Conservation (phyloP, 495 filamentous ascomycete species). For the Glarea lozoyensis region DNA sequence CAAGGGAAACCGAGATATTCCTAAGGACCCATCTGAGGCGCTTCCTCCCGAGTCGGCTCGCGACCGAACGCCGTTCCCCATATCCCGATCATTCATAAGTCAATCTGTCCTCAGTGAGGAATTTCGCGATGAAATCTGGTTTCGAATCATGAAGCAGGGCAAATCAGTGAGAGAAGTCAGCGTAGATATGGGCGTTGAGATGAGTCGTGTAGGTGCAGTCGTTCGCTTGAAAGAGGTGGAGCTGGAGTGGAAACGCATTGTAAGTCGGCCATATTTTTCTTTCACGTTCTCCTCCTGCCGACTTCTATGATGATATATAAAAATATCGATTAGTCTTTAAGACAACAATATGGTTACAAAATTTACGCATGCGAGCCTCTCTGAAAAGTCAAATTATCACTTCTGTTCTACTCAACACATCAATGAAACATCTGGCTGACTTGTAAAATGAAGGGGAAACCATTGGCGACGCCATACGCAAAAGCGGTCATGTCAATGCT, state of each 20-base stretch:
- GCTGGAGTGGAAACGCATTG: constrained; percentile 64
- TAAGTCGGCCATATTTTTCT: constrained; percentile 32
- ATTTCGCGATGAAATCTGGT: constrained; percentile 67
- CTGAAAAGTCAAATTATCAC: constrained; percentile 26
- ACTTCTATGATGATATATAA: constrained; percentile 40
- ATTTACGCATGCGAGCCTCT: constrained; percentile 39
- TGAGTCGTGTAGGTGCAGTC: constrained; percentile 81
- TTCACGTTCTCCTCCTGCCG: constrained; percentile 6
- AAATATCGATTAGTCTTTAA: constrained; percentile 99
- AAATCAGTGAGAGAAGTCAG: constrained; percentile 70
- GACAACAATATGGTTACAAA: constrained; percentile 77
- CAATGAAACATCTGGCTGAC: constrained; percentile 9
- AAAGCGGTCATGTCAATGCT: constrained; percentile 74
- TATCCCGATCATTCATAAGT: constrained; percentile 63
- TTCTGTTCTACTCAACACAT: constrained; percentile 2
- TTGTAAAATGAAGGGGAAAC: constrained; percentile 57
- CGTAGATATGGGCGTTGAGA: constrained; percentile 67
- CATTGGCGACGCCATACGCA: constrained; percentile 65
- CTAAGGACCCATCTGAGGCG: background rate
- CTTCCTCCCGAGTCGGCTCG: constrained; percentile 10
- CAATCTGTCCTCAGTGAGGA: constrained; percentile 68
- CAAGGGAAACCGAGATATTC: background rate
- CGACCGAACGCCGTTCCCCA: constrained; percentile 53
- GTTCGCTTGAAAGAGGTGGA: constrained; percentile 83
- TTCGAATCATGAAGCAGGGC: constrained; percentile 51